Base-by-base conservation (phyloP, 306 rosid genomes). In the Astragalus glycyphyllos region DNA sequence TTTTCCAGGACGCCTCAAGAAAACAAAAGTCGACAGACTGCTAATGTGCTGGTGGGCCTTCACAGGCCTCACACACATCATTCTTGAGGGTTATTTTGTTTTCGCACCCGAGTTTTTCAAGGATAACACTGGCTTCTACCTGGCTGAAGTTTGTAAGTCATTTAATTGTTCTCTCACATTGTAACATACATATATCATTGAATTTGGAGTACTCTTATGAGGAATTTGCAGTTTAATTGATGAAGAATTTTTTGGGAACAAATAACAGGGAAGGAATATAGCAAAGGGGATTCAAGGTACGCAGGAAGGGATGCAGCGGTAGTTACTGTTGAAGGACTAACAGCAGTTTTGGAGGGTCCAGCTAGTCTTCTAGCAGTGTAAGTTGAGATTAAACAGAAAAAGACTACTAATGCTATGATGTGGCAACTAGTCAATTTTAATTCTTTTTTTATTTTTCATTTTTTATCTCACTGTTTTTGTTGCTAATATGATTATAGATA, bases 41-140 rank as follows among this genome's bases (percentile, higher is more conserved):
- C 81, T 95, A 8, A 91, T 95, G 95, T 86, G 96, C 80, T 95
- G 97, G 99, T 95, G 96, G 99, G 85, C 82, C 9, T 95, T 95
- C 80, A 91, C 97, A 1, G 99, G 97, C 71, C 91, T 94, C 80
- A 90, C 96, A 6, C 95, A 94, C 79, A 11, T 80, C 50, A 65
- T 94, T 60, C 61, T 94, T 9, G 99, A 91, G 67, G 96, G 97
- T 6, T 94, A 86, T 72, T 94, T 94, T 71, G 97, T 67, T 8
- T 89, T 94, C 74, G 35, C 96, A 3, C 95, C 97, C 0, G 90
- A 91, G 81, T 89, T 91, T 81, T 87, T 84, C 84, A 89, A 87
- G 91, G 87, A 90, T 40, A 83, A 82, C 42, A 81, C 87, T 80
- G 88, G 80, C 61, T 82, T 49, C 67, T 94, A 84, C 85, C 78